These are phyloP conservation scores for Calcarisporium arbuscula DNA, from an alignment of 2,329 filamentous ascomycete genomes.

Conservation along the genomic window DNA sequence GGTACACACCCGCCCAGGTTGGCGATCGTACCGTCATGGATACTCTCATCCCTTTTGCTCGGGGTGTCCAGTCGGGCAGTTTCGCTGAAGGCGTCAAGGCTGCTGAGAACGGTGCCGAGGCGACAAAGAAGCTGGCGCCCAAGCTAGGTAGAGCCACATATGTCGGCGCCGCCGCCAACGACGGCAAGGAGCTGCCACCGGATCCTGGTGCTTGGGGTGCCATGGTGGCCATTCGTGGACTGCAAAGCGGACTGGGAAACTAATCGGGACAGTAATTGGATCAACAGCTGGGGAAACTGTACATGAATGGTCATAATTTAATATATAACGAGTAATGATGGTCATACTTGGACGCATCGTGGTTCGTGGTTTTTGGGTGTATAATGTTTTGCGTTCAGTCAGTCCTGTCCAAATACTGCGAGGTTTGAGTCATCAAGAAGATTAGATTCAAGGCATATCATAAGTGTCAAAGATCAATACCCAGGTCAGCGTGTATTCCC, in stretches of 20 bases:
- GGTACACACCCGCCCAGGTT: conserved; percentile 48
- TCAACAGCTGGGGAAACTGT: no score
- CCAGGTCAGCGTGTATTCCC: no score
- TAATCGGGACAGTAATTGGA: no score
- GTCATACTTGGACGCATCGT: no score
- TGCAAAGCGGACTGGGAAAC: conserved; percentile 24
- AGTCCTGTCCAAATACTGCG: no score
- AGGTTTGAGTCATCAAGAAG: no score
- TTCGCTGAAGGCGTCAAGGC: conserved; percentile 52
- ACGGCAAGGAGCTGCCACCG: conserved; percentile 48
- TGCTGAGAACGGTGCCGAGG: conserved; percentile 53
- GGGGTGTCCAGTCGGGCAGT: conserved; percentile 38
- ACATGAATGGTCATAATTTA: no score
- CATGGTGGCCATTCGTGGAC: conserved; percentile 45
- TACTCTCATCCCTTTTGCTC: conserved; percentile 47
- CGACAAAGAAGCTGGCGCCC: conserved; percentile 59
- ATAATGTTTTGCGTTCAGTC: no score
- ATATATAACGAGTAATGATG: no score
- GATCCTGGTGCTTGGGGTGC: conserved; percentile 68
- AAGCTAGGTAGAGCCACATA: conserved; percentile 63
- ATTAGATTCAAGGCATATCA: no score
- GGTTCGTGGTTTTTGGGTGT: no score
- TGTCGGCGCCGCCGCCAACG: conserved; percentile 49
- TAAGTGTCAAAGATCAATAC: no score
- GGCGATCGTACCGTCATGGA: conserved; percentile 55